A percentile compares a stretch with the other conserved stretches of the same genome.
phyloP scores from a whole-genome alignment of 2,329 filamentous ascomycete species.

The Fusarium begoniae region DNA sequence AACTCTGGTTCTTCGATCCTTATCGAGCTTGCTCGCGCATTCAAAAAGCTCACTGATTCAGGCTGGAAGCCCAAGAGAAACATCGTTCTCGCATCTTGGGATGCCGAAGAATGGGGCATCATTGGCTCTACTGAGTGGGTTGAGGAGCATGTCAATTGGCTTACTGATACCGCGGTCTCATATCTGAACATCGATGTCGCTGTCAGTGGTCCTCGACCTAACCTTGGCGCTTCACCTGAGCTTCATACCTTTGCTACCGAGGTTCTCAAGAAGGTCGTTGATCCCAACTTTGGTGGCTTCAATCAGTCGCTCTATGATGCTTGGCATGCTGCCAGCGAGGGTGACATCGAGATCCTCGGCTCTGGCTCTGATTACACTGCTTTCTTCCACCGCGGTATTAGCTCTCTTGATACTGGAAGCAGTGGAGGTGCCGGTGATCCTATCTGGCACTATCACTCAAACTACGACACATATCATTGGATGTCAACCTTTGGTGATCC shows the following conservation, averaged over 20 bases:
- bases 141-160: conserved; percentile 82
- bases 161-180: conserved; percentile 73
- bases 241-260: conserved; percentile 73
- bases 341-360: conserved; percentile 63
- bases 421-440: conserved; percentile 55
- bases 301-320: conserved; percentile 53
- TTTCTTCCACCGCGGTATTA: conserved; percentile 66
- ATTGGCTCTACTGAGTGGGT: conserved; percentile 88
- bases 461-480: conserved; percentile 87
- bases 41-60: conserved; percentile 73
- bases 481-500: conserved; percentile 82
- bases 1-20: conserved; percentile 82
- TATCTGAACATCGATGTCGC: conserved; percentile 87
- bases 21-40: conserved; percentile 78
- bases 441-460: conserved; percentile 81
- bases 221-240: conserved; percentile 69
- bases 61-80: conserved; percentile 85
- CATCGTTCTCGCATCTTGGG: conserved; percentile 74
- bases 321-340: conserved; percentile 49
- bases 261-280: conserved; percentile 64
- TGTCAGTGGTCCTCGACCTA: conserved; percentile 64
- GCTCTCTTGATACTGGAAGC: conserved; percentile 65
- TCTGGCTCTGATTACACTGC: conserved; percentile 74
- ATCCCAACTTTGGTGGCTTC: conserved; percentile 67
- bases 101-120: conserved; percentile 81